Base-by-base conservation (phyloP, 2,329 filamentous ascomycete genomes). In the Sclerotiophoma versabilis region DNA sequence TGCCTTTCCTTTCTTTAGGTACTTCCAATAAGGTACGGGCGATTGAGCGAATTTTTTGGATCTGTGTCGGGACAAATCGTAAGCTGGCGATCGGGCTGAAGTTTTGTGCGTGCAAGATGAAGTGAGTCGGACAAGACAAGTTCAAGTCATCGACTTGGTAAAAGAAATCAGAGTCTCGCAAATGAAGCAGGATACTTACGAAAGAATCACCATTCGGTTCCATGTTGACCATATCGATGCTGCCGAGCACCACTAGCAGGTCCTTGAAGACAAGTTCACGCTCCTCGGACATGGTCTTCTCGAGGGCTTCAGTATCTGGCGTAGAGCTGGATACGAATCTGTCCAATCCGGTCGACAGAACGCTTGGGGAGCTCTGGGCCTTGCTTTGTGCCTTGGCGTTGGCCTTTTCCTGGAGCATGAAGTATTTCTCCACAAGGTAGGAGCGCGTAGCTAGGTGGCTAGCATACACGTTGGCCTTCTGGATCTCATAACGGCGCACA, bases 391-490 rank as follows among this genome's bases (percentile, higher is more conserved):
- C 71, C 34, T 84, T 76, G 17, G 58, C 57, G n/a, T 62, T 64
- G 17, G 62, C 84, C 1, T 87, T 84, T 47, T 92, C 89, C 30
- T 87, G 85, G 1, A 95, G 80, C 63, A 87, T 87, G 73, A 91
- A 91, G 76, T 93, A 96, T 60, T 92, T 88, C 72, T 96, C 91
- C 0, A 96, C 91, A 51, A 93, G 86, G 71, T 92, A 93, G 0
- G 90, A 93, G 20, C 92, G 84, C 0, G 91, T 96, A 2, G 88
- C 87, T 9, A 96, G 80, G 66, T 92, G 89, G 5, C 89, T 93
- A 2, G 88, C 86, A 69, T 93, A 92, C 32, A 96, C 90, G 72
- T 96, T 96, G 6, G 91, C 90, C 71, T 96, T 96, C 72, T 96
- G 92, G 25, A 96, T 95, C 75, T 96, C 92, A 62, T 88, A 92